phyloP scores from a whole-genome alignment of 768 basidiomycete genomes.

The Podaxis carcinomalis region DNA sequence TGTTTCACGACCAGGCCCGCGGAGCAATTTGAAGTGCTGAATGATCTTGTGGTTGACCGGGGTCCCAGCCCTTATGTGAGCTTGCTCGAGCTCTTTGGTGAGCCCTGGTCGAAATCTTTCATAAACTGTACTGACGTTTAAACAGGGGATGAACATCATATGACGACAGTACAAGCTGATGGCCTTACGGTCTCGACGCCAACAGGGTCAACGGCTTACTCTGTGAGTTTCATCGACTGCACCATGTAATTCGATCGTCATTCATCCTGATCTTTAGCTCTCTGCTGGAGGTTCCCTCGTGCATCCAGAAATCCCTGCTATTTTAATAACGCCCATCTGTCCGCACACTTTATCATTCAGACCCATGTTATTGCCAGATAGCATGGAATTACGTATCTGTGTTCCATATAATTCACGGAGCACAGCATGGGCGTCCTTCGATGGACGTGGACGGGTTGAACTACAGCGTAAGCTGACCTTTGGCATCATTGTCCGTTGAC shows the following conservation, averaged over 20 bases:
- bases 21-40: constrained; percentile 94
- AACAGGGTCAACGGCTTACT: constrained; percentile 98
- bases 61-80: constrained; percentile 98
- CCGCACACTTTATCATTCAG: constrained; percentile 98
- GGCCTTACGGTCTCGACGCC: constrained; percentile 95
- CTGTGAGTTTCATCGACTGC: constrained; percentile 46
- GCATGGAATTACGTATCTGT: constrained; percentile 96
- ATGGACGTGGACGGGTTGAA: constrained; percentile 94
- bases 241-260: constrained; percentile 9
- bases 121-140: constrained; percentile 9
- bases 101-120: constrained; percentile 22
- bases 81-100: constrained; percentile 93
- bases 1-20: constrained; percentile 94
- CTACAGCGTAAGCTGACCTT: constrained; percentile 70
- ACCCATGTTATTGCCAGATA: constrained; percentile 97
- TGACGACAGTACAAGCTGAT: constrained; percentile 99
- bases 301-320: constrained; percentile 95
- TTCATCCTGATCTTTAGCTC: constrained; percentile 37
- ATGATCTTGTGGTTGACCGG: constrained; percentile 96
- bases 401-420: constrained; percentile 99
- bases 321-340: constrained; percentile 96
- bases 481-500: constrained; percentile 3
- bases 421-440: constrained; percentile 98
- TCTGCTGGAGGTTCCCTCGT: constrained; percentile 98
- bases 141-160: constrained; percentile 95